Conservation (phyloP, 2,329 filamentous ascomycete species). For the Alternaria novae-zelandiae region DNA sequence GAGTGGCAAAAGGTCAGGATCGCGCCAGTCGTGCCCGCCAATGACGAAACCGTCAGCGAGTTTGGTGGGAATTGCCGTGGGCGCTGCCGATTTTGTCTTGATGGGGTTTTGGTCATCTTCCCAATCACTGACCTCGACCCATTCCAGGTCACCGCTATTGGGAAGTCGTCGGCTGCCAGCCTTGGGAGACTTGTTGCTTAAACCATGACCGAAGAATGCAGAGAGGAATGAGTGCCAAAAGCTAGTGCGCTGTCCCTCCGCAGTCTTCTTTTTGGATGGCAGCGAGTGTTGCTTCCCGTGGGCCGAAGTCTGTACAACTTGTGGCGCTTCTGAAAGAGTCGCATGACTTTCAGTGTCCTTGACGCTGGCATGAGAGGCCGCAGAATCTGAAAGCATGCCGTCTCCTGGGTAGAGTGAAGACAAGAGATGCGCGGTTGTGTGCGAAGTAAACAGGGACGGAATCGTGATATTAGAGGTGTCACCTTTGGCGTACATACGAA, state of each 20-base stretch:
- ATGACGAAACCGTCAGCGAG: slow-evolving; percentile 71
- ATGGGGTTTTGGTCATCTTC: slow-evolving; percentile 55
- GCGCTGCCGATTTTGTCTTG: slow-evolving; percentile 27
- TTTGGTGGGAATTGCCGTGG: slow-evolving; percentile 9
- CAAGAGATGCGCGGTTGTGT: slow-evolving; percentile 90
- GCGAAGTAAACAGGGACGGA: slow-evolving; percentile 90
- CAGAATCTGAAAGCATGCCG: not conserved
- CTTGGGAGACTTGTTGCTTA: slow-evolving; percentile 13
- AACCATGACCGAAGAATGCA: slow-evolving; percentile 52
- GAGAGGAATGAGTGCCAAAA: slow-evolving; percentile 58
- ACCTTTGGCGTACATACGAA: slow-evolving; percentile 98
- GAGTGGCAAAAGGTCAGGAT: slow-evolving; percentile 71
- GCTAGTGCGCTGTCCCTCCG: slow-evolving; percentile 36
- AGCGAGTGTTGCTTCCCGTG: not conserved
- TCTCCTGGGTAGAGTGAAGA: slow-evolving; percentile 77
- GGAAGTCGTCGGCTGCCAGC: slow-evolving; percentile 69
- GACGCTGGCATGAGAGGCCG: slow-evolving; percentile 7
- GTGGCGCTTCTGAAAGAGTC: not conserved
- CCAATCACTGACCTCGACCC: slow-evolving; percentile 73
- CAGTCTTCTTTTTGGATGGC: slow-evolving; percentile 14
- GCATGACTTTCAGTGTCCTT: not conserved
- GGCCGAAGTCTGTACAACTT: not conserved
- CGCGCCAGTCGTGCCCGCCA: slow-evolving; percentile 86
- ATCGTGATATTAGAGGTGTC: slow-evolving; percentile 96
- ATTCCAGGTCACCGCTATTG: slow-evolving; percentile 75